phyloP scores from a whole-genome alignment of 2,329 filamentous ascomycete genomes.

The Elsinoe batatas region DNA sequence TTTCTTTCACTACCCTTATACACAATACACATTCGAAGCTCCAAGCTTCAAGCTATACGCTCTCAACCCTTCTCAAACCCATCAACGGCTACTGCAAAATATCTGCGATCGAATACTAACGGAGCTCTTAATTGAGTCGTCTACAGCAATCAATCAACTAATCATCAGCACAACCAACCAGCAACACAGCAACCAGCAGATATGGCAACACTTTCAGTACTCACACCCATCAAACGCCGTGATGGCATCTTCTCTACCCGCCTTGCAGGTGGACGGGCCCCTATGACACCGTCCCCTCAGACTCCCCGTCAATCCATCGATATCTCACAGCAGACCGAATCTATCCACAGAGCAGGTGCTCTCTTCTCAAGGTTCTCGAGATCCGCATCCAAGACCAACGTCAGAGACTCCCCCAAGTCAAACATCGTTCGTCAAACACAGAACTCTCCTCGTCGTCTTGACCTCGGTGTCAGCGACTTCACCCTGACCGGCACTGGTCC shows the following conservation, averaged over 20 bases:
- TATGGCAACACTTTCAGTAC: slow-evolving; percentile 78
- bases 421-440: slow-evolving; percentile 68
- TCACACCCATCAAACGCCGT: slow-evolving; percentile 91
- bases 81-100: slow-evolving; percentile 29
- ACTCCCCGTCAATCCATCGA: slow-evolving; percentile 52
- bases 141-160: slow-evolving; percentile 17
- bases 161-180: slow-evolving; percentile 9
- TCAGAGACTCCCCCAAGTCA: slow-evolving; percentile 87
- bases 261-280: slow-evolving; percentile 89
- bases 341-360: slow-evolving; percentile 63
- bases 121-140: slow-evolving; percentile 30
- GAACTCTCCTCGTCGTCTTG: slow-evolving; percentile 73
- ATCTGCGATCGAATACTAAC: slow-evolving; percentile 28
- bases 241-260: slow-evolving; percentile 83
- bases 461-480: slow-evolving; percentile 89
- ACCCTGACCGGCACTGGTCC: slow-evolving; percentile 74
- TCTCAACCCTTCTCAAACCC: slow-evolving; percentile 17
- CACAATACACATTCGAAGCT: slow-evolving; percentile 20
- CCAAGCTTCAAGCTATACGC: slow-evolving; percentile 15
- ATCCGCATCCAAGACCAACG: slow-evolving; percentile 53
- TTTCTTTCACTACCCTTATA: slow-evolving; percentile 21
- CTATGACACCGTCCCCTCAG: slow-evolving; percentile 83
- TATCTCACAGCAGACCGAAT: slow-evolving; percentile 49
- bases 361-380: slow-evolving; percentile 70
- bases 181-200: slow-evolving; percentile 22